Conservation (phyloP, 2,329 filamentous ascomycete genomes). For the Arthrocladium fulminans region DNA sequence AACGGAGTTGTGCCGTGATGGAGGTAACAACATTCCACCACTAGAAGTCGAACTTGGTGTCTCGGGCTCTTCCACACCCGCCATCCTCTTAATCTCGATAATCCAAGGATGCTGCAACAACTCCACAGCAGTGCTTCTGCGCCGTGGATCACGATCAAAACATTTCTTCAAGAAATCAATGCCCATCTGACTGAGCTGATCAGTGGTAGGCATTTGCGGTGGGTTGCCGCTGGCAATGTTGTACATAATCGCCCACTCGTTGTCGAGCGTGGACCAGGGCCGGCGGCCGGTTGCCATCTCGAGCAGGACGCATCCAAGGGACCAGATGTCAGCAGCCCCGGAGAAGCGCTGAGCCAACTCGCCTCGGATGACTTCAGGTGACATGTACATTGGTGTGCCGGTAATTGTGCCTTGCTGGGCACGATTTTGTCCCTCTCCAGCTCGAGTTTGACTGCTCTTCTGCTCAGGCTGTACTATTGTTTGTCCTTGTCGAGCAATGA, state of each 20-base stretch:
- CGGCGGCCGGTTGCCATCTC: constrained; percentile 95
- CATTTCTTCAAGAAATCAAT: constrained; percentile 83
- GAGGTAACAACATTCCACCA: constrained; percentile 5
- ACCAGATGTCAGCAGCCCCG: constrained; percentile 91
- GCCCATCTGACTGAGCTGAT: constrained; percentile 75
- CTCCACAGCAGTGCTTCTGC: constrained; percentile 74
- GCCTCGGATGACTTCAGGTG: constrained; percentile 93
- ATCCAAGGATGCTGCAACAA: constrained; percentile 92
- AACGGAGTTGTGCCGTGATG: constrained; percentile 18
- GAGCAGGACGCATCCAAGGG: constrained; percentile 87
- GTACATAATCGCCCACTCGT: constrained; percentile 99
- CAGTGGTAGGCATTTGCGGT: constrained; percentile 68
- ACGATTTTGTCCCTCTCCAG: constrained; percentile 6
- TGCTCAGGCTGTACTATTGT: constrained; percentile 63
- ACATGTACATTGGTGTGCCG: constrained; percentile 99
- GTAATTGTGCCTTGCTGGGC: constrained; percentile 78
- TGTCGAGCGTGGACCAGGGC: constrained; percentile 92
- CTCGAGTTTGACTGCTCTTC: constrained; percentile 34
- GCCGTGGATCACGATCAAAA: constrained; percentile 74
- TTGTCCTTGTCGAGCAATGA: constrained; percentile 87
- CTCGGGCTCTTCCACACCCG: constrained; percentile 25
- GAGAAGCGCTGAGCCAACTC: constrained; percentile 37
- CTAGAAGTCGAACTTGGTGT: constrained; percentile 12
- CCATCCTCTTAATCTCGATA: constrained; percentile 40
- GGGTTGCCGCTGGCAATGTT: constrained; percentile 97